Conservation (phyloP, 345 rosid genomes). For the Pistacia atlantica region DNA sequence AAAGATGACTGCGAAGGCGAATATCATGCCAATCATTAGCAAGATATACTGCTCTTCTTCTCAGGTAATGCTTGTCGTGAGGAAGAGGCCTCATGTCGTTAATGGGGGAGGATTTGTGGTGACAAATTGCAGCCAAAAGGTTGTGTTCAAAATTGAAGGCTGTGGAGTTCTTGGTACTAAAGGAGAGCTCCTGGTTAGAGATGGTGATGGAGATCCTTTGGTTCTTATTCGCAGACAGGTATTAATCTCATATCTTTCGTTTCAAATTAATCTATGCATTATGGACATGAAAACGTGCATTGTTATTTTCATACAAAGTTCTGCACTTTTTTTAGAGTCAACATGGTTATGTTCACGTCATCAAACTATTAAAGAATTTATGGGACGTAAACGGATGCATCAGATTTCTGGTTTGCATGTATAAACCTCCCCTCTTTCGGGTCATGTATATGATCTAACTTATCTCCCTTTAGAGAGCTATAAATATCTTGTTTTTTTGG, state of each 20-base stretch:
- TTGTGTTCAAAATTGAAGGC: slow-evolving; percentile 75
- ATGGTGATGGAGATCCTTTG: slow-evolving; percentile 53
- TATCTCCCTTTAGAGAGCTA: neutral
- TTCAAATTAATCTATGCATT: neutral
- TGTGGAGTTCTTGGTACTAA: slow-evolving; percentile 70
- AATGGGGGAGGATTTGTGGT: slow-evolving; percentile 94
- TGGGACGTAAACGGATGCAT: neutral
- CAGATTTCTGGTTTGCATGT: neutral
- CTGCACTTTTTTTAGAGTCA: too few species aligned
- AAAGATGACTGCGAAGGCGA: slow-evolving; percentile 18
- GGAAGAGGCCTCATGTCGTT: slow-evolving; percentile 73
- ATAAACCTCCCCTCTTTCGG: too few species aligned
- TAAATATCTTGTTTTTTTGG: too few species aligned
- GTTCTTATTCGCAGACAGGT: slow-evolving; percentile 81
- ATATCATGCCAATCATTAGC: slow-evolving; percentile 47
- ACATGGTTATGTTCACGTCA: too few species aligned
- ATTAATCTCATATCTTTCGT: neutral
- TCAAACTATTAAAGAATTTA: neutral
- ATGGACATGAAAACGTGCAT: neutral
- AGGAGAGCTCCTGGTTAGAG: slow-evolving; percentile 62
- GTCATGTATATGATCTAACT: too few species aligned
- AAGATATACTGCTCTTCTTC: slow-evolving; percentile 63
- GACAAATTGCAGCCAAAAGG: slow-evolving; percentile 58
- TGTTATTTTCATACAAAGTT: too few species aligned
- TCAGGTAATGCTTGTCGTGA: slow-evolving; percentile 59